Conservation (phyloP, 225 moss, liverwort and hornwort species). For the Takakia lepidozioides region DNA sequence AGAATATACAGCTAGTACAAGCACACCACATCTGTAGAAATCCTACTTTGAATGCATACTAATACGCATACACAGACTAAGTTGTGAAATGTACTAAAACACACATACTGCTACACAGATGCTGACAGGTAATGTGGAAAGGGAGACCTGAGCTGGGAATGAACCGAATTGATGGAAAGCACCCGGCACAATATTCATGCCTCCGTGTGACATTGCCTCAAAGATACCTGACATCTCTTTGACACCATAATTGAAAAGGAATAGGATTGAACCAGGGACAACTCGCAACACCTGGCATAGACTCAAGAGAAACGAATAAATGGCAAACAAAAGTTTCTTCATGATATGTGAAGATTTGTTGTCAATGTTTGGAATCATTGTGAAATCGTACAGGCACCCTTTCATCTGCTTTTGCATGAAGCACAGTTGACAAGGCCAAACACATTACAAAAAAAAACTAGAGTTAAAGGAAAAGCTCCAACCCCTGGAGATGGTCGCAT, state of each 20-base stretch:
- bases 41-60: too few relatives aligned
- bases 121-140: background rate
- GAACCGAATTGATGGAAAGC: constrained; percentile 24
- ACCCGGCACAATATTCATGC: constrained; percentile 22
- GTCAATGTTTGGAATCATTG: too few relatives aligned
- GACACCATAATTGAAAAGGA: constrained; percentile 26
- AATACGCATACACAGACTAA: background rate
- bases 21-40: too few relatives aligned
- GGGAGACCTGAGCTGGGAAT: constrained; percentile 29
- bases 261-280: constrained; percentile 23
- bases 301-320: background rate
- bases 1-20: too few relatives aligned
- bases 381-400: too few relatives aligned
- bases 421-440: too few relatives aligned
- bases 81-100: background rate
- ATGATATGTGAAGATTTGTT: too few relatives aligned
- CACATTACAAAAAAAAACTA: too few relatives aligned
- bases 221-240: constrained; percentile 33
- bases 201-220: constrained; percentile 28
- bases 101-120: background rate
- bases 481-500: too few relatives aligned
- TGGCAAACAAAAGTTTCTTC: background rate
- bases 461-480: too few relatives aligned
- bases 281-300: constrained; percentile 21
- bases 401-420: too few relatives aligned